phyloP scores from a whole-genome alignment of 768 basidiomycete genomes.

The Russula ochroleuca region DNA sequence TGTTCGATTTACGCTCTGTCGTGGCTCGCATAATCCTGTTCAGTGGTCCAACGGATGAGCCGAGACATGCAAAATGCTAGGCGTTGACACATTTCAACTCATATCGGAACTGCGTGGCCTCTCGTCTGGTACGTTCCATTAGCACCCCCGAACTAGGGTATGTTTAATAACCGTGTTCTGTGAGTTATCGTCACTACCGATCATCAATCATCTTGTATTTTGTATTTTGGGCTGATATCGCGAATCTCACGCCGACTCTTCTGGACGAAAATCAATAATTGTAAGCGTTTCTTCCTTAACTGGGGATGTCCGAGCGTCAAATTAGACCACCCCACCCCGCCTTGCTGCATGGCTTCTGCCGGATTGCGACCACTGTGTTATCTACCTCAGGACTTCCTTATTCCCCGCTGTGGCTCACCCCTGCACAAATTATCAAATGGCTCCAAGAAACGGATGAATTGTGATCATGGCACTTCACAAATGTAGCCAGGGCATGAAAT shows the following conservation, averaged over 20 bases:
- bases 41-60: not conserved
- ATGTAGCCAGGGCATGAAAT: not conserved
- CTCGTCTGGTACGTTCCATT: conserved; percentile 1
- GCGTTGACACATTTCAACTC: not conserved
- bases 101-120: not conserved
- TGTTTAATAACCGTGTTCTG: conserved; percentile 5
- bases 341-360: not conserved
- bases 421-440: conserved; percentile 3
- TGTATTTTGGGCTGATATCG: not conserved
- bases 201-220: not conserved
- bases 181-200: not conserved
- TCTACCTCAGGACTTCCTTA: not conserved
- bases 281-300: not conserved
- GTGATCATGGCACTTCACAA: not conserved
- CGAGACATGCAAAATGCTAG: not conserved
- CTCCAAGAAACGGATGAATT: not conserved
- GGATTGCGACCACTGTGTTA: not conserved
- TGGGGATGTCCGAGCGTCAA: not conserved
- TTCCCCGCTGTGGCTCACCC: not conserved
- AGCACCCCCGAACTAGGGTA: not conserved
- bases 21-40: not conserved
- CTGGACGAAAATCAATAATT: not conserved
- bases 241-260: not conserved
- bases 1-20: not conserved
- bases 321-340: not conserved